Evolutionary conservation across 1,284 basidiomycete genomes (phyloP).

Genomic region (Sphaerobolus stellatus): DNA sequence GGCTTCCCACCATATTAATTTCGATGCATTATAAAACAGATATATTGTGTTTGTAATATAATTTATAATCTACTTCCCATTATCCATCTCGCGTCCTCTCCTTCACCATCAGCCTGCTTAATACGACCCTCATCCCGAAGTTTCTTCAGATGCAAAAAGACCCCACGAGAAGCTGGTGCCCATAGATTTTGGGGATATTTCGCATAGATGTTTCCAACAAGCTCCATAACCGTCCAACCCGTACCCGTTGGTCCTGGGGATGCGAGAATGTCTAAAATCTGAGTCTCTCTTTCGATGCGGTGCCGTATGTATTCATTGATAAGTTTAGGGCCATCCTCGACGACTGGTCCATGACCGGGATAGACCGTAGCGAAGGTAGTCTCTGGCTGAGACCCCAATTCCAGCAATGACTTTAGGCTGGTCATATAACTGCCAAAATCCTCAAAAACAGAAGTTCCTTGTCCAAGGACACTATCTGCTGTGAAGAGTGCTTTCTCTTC

Average conservation of each 20-base stretch:
- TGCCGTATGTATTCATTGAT: slow-evolving; percentile 80
- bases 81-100: slow-evolving; percentile 16
- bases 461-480: slow-evolving; percentile 88
- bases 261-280: slow-evolving; percentile 67
- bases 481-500: slow-evolving; percentile 75
- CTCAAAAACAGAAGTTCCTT: slow-evolving; percentile 89
- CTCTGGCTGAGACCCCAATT: slow-evolving; percentile 36
- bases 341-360: slow-evolving; percentile 86
- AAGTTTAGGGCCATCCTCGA: slow-evolving; percentile 55
- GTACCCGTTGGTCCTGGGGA: slow-evolving; percentile 30
- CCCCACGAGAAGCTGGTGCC: slow-evolving; percentile 68
- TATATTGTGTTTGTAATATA: slow-evolving; percentile 1
- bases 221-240: slow-evolving; percentile 61
- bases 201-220: slow-evolving; percentile 68
- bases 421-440: slow-evolving; percentile 75
- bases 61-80: slow-evolving; percentile 12
- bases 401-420: slow-evolving; percentile 64
- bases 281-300: slow-evolving; percentile 77
- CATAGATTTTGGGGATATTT: slow-evolving; percentile 71
- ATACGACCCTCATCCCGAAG: slow-evolving; percentile 68
- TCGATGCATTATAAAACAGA: slow-evolving; percentile 78
- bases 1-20: slow-evolving; percentile 93
- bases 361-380: slow-evolving; percentile 57
- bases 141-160: slow-evolving; percentile 76
- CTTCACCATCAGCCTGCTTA: slow-evolving; percentile 17